Conservation (phyloP, 2,329 filamentous ascomycete genomes). For the Paecilomyces fulvus region DNA sequence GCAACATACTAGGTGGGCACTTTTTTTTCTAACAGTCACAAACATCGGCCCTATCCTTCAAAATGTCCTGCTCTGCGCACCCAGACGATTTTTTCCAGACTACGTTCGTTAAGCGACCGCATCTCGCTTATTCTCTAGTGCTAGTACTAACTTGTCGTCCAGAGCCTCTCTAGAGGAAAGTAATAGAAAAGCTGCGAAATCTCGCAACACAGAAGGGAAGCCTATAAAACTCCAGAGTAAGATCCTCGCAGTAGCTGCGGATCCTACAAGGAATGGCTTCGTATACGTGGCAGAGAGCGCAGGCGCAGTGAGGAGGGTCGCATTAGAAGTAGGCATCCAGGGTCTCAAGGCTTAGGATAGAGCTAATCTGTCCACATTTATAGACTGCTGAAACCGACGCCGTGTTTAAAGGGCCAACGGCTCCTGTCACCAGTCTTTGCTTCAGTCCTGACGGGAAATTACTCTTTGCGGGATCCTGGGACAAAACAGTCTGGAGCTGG, state of each 20-base stretch:
- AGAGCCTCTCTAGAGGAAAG: constrained; percentile 43
- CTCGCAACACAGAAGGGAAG: constrained; percentile 74
- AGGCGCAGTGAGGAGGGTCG: constrained; percentile 66
- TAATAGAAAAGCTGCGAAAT: constrained; percentile 59
- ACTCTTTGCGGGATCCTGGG: constrained; percentile 81
- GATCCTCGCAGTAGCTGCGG: constrained; percentile 63
- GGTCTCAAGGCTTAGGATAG: constrained; percentile 3
- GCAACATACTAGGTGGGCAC: background rate
- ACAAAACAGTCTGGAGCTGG: constrained; percentile 87
- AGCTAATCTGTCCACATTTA: constrained; percentile 6
- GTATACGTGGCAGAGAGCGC: constrained; percentile 81
- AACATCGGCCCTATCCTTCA: background rate
- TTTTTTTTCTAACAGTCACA: background rate
- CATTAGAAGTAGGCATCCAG: constrained; percentile 59
- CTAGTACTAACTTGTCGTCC: constrained; percentile 10
- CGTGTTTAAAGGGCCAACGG: constrained; percentile 63
- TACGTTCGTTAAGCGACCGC: constrained; percentile 50
- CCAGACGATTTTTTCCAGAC: constrained; percentile 87
- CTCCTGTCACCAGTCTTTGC: constrained; percentile 71
- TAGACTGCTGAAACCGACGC: constrained; percentile 39
- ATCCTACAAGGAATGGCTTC: constrained; percentile 53
- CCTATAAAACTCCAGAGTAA: constrained; percentile 79
- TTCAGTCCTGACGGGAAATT: constrained; percentile 54
- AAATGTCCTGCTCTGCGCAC: constrained; percentile 61
- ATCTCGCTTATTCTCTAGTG: constrained; percentile 1